Evolutionary conservation across 176 grass and related monocot species (phyloP), one percentile per base, ranked within the genome.

Genomic region (Cenchrus fungigraminus): DNA sequence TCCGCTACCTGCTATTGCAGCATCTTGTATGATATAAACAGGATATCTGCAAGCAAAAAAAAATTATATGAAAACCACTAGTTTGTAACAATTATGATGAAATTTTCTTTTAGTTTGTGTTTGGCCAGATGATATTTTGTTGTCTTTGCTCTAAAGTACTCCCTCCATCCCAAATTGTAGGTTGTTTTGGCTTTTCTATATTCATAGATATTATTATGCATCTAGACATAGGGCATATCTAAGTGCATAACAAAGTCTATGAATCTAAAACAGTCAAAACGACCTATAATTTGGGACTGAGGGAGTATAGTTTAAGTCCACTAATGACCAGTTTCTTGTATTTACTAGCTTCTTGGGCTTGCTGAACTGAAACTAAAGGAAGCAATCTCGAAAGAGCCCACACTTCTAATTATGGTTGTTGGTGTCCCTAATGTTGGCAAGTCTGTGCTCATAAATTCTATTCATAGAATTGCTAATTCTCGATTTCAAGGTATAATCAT

Each of bases 391-490:
- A 98, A 92, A 89, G 93, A 98, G 86, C 96, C 96, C 10, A 95
- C 93, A 44, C 93, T 98, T 89, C 93, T 98, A 85, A 88, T 98
- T 78, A 91, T 98, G 89, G 91, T 98, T 78, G 89, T 95, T 83
- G 96, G 96, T 79, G 89, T 98, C 82, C 96, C 96, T 61, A 98
- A 98, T 85, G 93, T 98, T 65, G 96, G 96, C 65, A 98, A 98
- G 84, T 98, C 96, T 46, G 91, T 91, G 71, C 91, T 98, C 57
- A 95, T 98, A 84, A 98, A 98, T 87, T 89, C 91, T 15, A 94
- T 98, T 65, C 89, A 98, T 87, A 82, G 86, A 72, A 94, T 98
- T 81, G 93, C 93, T 54, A 94, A 69, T 69, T 95, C 91, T 83
- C 81, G 91, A 69, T 98, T 92, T 90, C 91, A 91, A 82, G 91